Base-by-base conservation (phyloP, 129 eudicot species). In the Lactuca sativa region DNA sequence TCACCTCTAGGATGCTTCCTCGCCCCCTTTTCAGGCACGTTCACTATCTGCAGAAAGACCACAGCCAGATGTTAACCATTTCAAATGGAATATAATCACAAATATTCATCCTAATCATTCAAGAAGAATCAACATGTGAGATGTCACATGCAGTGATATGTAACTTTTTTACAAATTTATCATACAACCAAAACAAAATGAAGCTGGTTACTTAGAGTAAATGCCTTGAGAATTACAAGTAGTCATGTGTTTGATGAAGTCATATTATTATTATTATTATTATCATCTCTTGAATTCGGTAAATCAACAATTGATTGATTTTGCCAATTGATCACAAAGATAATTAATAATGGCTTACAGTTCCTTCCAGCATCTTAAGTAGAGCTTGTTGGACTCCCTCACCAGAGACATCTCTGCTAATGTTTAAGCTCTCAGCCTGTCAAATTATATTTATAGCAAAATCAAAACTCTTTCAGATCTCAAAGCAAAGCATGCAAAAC, bases 51-150 rank as follows among this genome's bases (percentile, higher is more conserved):
- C 30, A 25, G 30, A 25, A 25, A 25, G 21, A 21, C 21, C 21
- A 21, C 21, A 21, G n/a, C 21, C 21, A 21, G 80, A 89, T 83
- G 67, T 82, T 83, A 47, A 86, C 98, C 63, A 86, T 93, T 76
- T 86, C 95, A 72, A 36, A 36, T 36, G 98, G 96, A 25, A 25
- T 18, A 18, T 18, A 18, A 18, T 18, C 74, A 92, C 96, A 70
- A 34, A 34, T 34, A 34, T 34, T 4, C 25, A 33, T 25, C 36
- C 62, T 56, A 56, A 55, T 57, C n/a, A 57, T 57, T 57, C n/a
- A n/a, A n/a, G 38, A 25, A 11, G 37, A 30, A 25, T 25, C 30
- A 25, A n/a, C n/a, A n/a, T n/a, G 30, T 25, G 30, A 25, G 30
- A n/a, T n/a, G n/a, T n/a, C n/a, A n/a, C n/a, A n/a, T 21, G 0